Evolutionary conservation across 768 basidiomycete genomes (phyloP).

Genomic region (Auricularia sp.): DNA sequence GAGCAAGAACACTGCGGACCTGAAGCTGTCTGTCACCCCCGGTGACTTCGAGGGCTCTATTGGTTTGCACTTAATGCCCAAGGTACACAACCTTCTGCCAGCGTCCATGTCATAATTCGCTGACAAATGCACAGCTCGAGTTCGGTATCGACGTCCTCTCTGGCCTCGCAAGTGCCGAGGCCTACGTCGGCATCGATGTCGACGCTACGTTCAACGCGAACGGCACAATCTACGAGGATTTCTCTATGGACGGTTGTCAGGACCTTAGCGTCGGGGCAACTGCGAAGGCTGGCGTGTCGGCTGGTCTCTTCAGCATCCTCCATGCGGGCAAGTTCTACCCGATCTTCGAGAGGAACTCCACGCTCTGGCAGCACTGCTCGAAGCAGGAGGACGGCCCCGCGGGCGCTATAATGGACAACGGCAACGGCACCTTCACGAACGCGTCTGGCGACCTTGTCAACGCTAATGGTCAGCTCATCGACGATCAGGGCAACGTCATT

Average conservation of each 20-base stretch:
- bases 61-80: neutral
- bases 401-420: neutral
- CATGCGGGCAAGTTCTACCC: neutral
- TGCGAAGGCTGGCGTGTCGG: neutral
- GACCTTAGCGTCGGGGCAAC: neutral
- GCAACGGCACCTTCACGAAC: neutral
- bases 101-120: neutral
- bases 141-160: neutral
- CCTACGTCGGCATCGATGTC: neutral
- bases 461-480: neutral
- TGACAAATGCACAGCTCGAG: neutral
- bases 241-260: neutral
- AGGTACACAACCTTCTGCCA: neutral
- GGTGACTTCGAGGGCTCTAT: neutral
- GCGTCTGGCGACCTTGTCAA: neutral
- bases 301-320: neutral
- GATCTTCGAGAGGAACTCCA: neutral
- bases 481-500: neutral
- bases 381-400: neutral
- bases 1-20: neutral
- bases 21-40: neutral
- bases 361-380: neutral
- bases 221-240: neutral
- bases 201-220: neutral
- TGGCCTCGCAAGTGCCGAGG: neutral